Base-by-base conservation (phyloP, 495 filamentous ascomycete species). In the Aspergillus nidulans region DNA sequence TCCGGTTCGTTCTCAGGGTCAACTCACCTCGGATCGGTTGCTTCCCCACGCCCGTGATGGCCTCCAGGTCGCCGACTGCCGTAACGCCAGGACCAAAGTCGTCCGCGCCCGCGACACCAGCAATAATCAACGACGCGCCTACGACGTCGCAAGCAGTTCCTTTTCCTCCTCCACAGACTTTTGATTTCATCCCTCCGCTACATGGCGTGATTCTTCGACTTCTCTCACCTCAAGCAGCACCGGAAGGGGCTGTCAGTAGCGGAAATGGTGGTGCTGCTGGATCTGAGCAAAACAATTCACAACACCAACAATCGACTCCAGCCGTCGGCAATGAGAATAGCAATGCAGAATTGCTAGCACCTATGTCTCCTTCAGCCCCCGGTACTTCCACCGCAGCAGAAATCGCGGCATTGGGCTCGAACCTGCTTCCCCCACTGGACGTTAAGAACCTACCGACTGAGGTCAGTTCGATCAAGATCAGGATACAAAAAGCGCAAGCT, bases 171-270 rank as follows among this genome's bases (percentile, higher is more conserved):
- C 80, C 82, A 5, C 71, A 80, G 55, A 84, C 84, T 18, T 86
- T 96, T 69, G 92, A 96, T 77, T 84, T 90, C 56, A 78, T 97
- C 45, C 91, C 94, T 48, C 81, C 90, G 45, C 80, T 97, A 44
- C 83, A 89, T 66, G 78, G 83, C 10, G 81, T 96, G 60, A 81
- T 97, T 42, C 75, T 84, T 53, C 88, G 86, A 38, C 81, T 96
- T 30, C 81, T 88, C 53, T 70, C 76, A 20, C 65, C 60, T 3
- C 59, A 67, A 18, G 39, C 53, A 18, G 65, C 49, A 34, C 19
- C 19, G 16, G 59, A 52, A 1, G 49, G 47, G 1, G 36, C 58
- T 3, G 46, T 61, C 32, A 55, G 56, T 56, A 59, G 42, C 20
- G 52, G 58, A 38, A 68, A 66, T 38, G 67, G 64, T 19, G 67